phyloP scores from a whole-genome alignment of 352 stramenopile genomes.

The Globisporangium alternatum region DNA sequence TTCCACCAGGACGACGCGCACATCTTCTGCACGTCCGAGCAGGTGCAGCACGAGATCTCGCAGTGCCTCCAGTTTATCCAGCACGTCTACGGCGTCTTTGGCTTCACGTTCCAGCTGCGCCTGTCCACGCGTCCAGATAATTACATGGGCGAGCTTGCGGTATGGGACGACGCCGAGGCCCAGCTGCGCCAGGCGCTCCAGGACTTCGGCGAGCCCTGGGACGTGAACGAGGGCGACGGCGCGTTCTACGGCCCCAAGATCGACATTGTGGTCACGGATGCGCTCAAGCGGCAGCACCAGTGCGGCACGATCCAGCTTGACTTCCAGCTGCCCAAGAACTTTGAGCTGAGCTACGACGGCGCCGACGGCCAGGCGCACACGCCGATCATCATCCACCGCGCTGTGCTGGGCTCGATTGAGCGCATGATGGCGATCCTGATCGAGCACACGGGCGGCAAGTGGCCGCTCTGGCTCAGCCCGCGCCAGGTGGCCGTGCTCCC shows the following conservation, averaged over 20 bases:
- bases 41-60: slow-evolving; percentile 96
- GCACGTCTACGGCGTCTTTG: slow-evolving; percentile 93
- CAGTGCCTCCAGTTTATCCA: slow-evolving; percentile 93
- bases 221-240: slow-evolving; percentile 93
- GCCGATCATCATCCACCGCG: slow-evolving; percentile 97
- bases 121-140: slow-evolving; percentile 95
- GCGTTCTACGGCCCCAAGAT: slow-evolving; percentile 98
- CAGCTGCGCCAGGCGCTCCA: slow-evolving; percentile 65
- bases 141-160: slow-evolving; percentile 90
- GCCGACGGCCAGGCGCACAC: slow-evolving; percentile 86
- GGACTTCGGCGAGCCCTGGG: slow-evolving; percentile 70
- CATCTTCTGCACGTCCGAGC: slow-evolving; percentile 96
- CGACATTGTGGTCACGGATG: slow-evolving; percentile 97
- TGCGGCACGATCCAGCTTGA: slow-evolving; percentile 98
- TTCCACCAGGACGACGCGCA: slow-evolving; percentile 99
- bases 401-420: slow-evolving; percentile 97
- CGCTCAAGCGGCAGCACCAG: slow-evolving; percentile 95
- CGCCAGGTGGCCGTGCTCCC: slow-evolving; percentile 76
- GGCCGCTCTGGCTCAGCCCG: slow-evolving; percentile 94
- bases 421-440: slow-evolving; percentile 98
- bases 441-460: slow-evolving; percentile 96
- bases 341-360: slow-evolving; percentile 92
- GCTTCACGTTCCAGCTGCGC: slow-evolving; percentile 92
- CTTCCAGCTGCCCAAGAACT: slow-evolving; percentile 97
- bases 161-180: slow-evolving; percentile 92